Base-by-base conservation (phyloP, 148 eudicot species). In the Heliosperma pusillum region DNA sequence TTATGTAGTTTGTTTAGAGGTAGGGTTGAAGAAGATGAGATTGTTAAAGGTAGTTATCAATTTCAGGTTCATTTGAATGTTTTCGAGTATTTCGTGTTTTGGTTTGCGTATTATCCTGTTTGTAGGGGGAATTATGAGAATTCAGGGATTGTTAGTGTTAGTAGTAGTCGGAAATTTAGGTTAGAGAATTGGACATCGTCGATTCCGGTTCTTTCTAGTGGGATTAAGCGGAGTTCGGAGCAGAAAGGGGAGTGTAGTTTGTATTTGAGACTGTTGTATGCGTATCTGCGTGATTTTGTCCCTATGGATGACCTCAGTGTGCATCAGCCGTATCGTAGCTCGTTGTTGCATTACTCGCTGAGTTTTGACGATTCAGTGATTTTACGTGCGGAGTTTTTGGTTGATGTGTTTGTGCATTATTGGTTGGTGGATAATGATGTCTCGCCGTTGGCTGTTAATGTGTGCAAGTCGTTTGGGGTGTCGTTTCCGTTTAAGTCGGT, bases 31-130 rank as follows among this genome's bases (percentile, higher is more conserved):
- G 88, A 81, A 27, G 93, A 85, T 78, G 81, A 78, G 50, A 45
- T 74, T 52, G 59, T 50, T 59, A 87, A 85, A 71, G 93, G 87
- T 17, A 74, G 73, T 26, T 27, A 11, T 26, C 20, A 74, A 56
- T 76, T 74, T 72, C 93, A 90, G 69, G 85, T 94, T 80, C 89
- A 91, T 30, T 77, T 94, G 84, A 90, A 94, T 83, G 90, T 94
- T 70, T 91, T 94, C 69, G 98, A 94, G 83, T 94, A 94, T 74
- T 91, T 83, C 69, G 52, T 91, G 71, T 94, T 94, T 60, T 94
- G 98, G 98, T 91, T 94, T 81, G 93, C 90, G 26, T 94, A 94
- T 85, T 91, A 86, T 79, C 98, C 98, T 66, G 90, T 94, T n/a
- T 94, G 87, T 81, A 86, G 79, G 72, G 88, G 97, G 1, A 90